phyloP scores from a whole-genome alignment of 139 green algal species.

The Diplosphaera chodatii region DNA sequence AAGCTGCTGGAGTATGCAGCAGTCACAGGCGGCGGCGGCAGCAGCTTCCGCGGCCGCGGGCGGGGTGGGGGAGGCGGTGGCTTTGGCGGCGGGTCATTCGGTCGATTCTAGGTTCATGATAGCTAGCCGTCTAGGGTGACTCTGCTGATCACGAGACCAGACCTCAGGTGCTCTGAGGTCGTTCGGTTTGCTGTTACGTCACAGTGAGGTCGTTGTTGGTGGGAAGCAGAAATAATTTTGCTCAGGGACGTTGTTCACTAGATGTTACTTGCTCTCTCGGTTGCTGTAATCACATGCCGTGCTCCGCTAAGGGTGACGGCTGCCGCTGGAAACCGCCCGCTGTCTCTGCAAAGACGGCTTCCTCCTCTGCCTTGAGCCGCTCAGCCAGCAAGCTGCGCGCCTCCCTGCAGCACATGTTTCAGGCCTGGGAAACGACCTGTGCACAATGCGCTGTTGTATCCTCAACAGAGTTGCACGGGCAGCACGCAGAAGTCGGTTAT shows the following conservation, averaged over 20 bases:
- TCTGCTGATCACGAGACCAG: too few species aligned
- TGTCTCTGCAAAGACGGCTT: neutral
- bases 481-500: too few species aligned
- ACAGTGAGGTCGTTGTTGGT: too few species aligned
- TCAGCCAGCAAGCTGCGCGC: neutral
- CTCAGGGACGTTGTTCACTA: too few species aligned
- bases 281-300: neutral
- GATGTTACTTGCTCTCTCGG: too few species aligned
- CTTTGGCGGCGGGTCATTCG: neutral
- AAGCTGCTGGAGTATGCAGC: conserved; percentile 35
- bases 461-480: too few species aligned
- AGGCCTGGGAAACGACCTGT: too few species aligned
- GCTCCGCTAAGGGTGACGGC: neutral
- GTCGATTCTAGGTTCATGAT: neutral
- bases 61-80: neutral
- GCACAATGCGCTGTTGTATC: too few species aligned
- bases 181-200: too few species aligned
- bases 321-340: neutral
- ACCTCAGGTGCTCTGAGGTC: too few species aligned
- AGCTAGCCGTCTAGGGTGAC: too few species aligned
- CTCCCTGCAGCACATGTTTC: neutral
- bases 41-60: neutral
- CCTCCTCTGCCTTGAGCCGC: neutral
- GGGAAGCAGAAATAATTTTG: too few species aligned
- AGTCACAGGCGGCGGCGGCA: conserved; percentile 22